A percentile compares a stretch with the other conserved stretches of the same genome.
phyloP scores from a whole-genome alignment of 768 basidiomycete species.

The Mycena rebaudengoi region DNA sequence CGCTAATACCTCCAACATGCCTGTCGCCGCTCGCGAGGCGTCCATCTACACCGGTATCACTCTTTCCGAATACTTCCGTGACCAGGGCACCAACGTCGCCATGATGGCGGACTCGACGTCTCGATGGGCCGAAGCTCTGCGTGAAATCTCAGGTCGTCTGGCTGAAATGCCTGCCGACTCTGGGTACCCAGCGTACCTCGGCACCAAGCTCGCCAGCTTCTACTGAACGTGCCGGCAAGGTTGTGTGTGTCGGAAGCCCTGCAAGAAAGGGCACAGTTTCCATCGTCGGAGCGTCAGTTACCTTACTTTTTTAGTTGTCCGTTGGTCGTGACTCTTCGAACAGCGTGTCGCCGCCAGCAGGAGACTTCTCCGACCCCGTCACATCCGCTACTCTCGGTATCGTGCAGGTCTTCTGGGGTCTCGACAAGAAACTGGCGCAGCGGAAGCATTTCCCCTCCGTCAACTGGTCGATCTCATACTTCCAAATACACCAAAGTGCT shows the following conservation, averaged over 20 bases:
- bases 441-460: constrained; percentile 99
- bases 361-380: constrained; percentile 99
- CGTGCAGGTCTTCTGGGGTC: constrained; percentile 99
- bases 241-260: constrained; percentile 90
- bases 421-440: constrained; percentile 99
- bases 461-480: constrained; percentile 99
- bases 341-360: constrained; percentile 98
- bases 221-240: constrained; percentile 99
- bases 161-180: constrained; percentile 99
- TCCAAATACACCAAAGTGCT: constrained; percentile 96
- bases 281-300: constrained; percentile 96
- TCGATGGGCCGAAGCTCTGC: constrained; percentile 98
- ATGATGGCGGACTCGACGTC: constrained; percentile 99
- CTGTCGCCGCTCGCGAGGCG: constrained; percentile 98
- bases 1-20: constrained; percentile 99
- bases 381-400: constrained; percentile 97
- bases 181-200: constrained; percentile 96
- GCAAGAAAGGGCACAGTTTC: constrained; percentile 92
- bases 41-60: constrained; percentile 99
- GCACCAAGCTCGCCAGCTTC: constrained; percentile 96
- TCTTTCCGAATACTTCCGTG: constrained; percentile 98
- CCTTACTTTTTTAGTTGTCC: constrained; percentile 1
- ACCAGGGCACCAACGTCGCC: constrained; percentile 95
- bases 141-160: constrained; percentile 98
- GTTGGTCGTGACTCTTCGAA: constrained; percentile 16